phyloP scores from a whole-genome alignment of 1,284 basidiomycete genomes.

The Pterulicium gracile region DNA sequence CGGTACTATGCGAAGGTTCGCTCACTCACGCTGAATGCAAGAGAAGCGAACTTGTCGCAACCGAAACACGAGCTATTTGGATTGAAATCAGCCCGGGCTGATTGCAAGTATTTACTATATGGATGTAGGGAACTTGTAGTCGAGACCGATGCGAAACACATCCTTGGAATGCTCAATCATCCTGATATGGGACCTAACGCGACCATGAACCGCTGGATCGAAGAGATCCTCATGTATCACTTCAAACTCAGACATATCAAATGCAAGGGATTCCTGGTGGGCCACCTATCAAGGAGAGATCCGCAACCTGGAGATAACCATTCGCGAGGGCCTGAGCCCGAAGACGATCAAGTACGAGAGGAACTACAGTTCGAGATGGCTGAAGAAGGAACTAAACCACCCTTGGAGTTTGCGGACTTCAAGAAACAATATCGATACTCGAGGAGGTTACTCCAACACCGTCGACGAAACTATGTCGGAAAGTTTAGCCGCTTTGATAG shows the following conservation, averaged over 20 bases:
- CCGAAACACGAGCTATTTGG: conserved; percentile 25
- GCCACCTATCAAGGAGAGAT: conserved; percentile 18
- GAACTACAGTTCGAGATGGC: neutral
- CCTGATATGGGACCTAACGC: conserved; percentile 19
- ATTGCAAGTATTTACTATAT: conserved; percentile 14
- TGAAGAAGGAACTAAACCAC: neutral
- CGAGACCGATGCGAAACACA: conserved; percentile 20
- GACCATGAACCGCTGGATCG: conserved; percentile 25
- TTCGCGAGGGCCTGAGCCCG: conserved; percentile 12
- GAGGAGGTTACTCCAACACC: conserved; percentile 7
- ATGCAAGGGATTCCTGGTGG: conserved; percentile 14
- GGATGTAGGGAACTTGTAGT: conserved; percentile 16
- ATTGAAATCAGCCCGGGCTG: conserved; percentile 16
- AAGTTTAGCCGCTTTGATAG: neutral
- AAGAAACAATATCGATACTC: conserved; percentile 10
- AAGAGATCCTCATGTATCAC: conserved; percentile 19
- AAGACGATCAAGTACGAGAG: conserved; percentile 9
- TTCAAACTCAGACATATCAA: conserved; percentile 20
- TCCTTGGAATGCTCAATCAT: conserved; percentile 23
- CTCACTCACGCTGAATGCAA: conserved; percentile 19
- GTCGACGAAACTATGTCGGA: conserved; percentile 5
- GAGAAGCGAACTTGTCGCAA: conserved; percentile 22
- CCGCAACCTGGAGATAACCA: conserved; percentile 5
- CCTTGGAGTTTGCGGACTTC: conserved; percentile 9
- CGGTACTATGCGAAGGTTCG: conserved; percentile 12